A percentile compares a stretch with the other conserved stretches of the same genome.
Evolutionary conservation across 2,329 filamentous ascomycete species (phyloP).

Genomic region (Colletotrichum higginsianum): DNA sequence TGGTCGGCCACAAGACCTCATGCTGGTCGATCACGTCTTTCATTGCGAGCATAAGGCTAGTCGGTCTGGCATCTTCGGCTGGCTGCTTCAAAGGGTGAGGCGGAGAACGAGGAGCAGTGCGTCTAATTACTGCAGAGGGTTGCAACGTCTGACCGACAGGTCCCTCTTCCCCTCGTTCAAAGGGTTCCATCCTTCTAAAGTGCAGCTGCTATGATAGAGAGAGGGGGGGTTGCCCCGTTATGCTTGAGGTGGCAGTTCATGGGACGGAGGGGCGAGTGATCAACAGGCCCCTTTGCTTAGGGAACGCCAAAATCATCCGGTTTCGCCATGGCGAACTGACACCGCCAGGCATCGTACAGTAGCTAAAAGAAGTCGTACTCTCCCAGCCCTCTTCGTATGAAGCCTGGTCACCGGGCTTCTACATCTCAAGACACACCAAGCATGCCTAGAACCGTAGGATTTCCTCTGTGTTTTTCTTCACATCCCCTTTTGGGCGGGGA

Average conservation of each 20-base stretch:
- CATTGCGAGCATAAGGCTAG: slow-evolving; percentile 2
- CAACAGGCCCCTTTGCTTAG: slow-evolving; percentile 23
- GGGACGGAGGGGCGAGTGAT: slow-evolving; percentile 27
- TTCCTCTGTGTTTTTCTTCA: slow-evolving; percentile 2
- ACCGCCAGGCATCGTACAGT: background rate
- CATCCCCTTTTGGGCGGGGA: slow-evolving; percentile 16
- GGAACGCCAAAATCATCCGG: slow-evolving; percentile 10
- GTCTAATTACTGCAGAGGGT: slow-evolving; percentile 2
- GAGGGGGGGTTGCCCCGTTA: background rate
- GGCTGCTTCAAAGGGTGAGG: background rate
- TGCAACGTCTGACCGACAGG: background rate
- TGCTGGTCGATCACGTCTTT: slow-evolving; percentile 16
- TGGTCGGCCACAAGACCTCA: slow-evolving; percentile 31
- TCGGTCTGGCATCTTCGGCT: slow-evolving; percentile 20
- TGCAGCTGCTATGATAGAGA: slow-evolving; percentile 14
- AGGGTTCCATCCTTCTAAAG: slow-evolving; percentile 10
- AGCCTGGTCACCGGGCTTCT: slow-evolving; percentile 14
- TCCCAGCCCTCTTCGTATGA: background rate
- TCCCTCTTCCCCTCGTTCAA: slow-evolving; percentile 4
- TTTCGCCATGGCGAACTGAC: slow-evolving; percentile 17
- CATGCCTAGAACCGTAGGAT: slow-evolving; percentile 7
- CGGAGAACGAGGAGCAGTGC: slow-evolving; percentile 20
- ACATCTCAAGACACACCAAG: slow-evolving; percentile 14
- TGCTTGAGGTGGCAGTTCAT: background rate
- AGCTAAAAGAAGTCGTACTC: background rate